Evolutionary conservation across 1,139 yeast genomes (phyloP).

Genomic region (Casaregolazyma lundiana): DNA sequence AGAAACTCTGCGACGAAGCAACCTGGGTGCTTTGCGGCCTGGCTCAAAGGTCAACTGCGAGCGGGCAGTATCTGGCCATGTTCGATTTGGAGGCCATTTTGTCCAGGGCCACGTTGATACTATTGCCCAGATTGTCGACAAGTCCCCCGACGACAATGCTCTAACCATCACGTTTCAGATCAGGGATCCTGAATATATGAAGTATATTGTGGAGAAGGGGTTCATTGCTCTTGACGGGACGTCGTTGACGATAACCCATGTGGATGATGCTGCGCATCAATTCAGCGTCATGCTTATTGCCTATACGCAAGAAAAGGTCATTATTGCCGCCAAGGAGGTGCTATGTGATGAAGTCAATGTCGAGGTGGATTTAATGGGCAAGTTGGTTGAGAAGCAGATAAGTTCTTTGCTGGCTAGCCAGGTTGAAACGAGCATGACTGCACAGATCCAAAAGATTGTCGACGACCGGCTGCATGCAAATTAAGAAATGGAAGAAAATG

Average conservation of each 20-base stretch:
- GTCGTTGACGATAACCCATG: conserved; percentile 82
- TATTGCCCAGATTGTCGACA: conserved; percentile 58
- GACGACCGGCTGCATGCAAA: conserved; percentile 43
- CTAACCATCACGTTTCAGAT: conserved; percentile 69
- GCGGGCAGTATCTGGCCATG: conserved; percentile 79
- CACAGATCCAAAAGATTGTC: conserved; percentile 47
- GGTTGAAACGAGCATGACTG: conserved; percentile 34
- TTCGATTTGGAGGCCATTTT: conserved; percentile 91
- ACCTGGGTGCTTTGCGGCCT: conserved; percentile 53
- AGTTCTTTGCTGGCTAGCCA: conserved; percentile 50
- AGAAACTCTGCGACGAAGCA: conserved; percentile 81
- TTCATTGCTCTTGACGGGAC: conserved; percentile 91
- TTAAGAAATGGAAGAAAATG: not conserved
- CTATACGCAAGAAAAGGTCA: conserved; percentile 81
- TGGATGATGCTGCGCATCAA: conserved; percentile 48
- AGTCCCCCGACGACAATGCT: conserved; percentile 69
- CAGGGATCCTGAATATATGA: conserved; percentile 56
- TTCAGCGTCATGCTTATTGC: conserved; percentile 89
- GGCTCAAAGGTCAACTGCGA: conserved; percentile 79
- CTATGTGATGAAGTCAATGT: conserved; percentile 68
- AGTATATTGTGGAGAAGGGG: conserved; percentile 88
- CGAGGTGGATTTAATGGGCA: conserved; percentile 93
- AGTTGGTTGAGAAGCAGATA: conserved; percentile 83
- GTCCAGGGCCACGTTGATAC: conserved; percentile 98
- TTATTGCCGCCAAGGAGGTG: conserved; percentile 57